phyloP scores from a whole-genome alignment of 495 filamentous ascomycete genomes.

The Amorphotheca resinae region DNA sequence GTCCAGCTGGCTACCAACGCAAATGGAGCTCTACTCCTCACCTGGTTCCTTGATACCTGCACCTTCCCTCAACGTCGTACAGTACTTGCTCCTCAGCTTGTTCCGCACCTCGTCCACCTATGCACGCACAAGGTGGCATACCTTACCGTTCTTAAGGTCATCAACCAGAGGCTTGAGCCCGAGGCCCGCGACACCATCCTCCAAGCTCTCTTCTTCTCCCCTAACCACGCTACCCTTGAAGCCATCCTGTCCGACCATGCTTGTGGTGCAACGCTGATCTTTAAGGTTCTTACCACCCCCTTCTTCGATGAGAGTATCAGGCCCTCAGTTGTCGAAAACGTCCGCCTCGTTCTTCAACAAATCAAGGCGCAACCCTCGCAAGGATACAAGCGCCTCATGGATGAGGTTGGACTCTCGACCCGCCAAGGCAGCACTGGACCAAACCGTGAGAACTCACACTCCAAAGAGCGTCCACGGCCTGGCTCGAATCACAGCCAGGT shows the following conservation, averaged over 20 bases:
- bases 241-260: constrained; percentile 84
- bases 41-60: constrained; percentile 98
- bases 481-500: constrained; percentile 38
- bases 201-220: constrained; percentile 88
- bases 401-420: constrained; percentile 56
- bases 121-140: constrained; percentile 99
- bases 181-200: constrained; percentile 89
- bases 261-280: constrained; percentile 90
- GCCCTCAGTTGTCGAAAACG: constrained; percentile 75
- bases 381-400: constrained; percentile 95
- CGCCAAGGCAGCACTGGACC: constrained; percentile 26
- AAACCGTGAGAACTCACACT: constrained; percentile 27
- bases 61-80: constrained; percentile 86
- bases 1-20: constrained; percentile 94
- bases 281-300: constrained; percentile 94
- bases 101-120: constrained; percentile 91
- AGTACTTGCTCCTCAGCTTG: constrained; percentile 82
- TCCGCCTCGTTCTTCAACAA: constrained; percentile 75
- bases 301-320: constrained; percentile 94
- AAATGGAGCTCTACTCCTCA: constrained; percentile 86
- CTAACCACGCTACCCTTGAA: constrained; percentile 74
- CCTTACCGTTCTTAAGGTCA: constrained; percentile 92
- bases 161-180: constrained; percentile 91
- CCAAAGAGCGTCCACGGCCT: constrained; percentile 37
- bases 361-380: constrained; percentile 89